phyloP scores from a whole-genome alignment of 768 basidiomycete genomes.

The Suillus hirtellus region DNA sequence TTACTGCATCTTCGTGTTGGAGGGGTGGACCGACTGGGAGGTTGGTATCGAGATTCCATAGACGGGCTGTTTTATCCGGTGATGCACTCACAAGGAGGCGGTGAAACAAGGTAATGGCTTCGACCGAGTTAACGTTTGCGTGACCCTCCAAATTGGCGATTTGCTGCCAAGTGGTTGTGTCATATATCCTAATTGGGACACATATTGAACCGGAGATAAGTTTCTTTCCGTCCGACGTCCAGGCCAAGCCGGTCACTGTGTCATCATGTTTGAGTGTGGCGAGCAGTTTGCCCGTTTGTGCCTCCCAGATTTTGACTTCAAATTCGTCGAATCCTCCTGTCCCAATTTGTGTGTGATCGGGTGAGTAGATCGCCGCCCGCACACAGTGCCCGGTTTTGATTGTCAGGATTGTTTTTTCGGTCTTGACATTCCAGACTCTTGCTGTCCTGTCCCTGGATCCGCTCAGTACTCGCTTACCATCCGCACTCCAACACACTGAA shows the following conservation, averaged over 20 bases:
- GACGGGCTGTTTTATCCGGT: no score
- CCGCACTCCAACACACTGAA: no score
- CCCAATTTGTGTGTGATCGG: neutral
- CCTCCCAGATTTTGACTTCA: neutral
- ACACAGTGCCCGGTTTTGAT: neutral
- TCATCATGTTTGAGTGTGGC: neutral
- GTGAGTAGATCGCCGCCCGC: neutral
- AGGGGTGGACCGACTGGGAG: no score
- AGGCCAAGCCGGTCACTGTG: neutral
- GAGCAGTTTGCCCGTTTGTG: neutral
- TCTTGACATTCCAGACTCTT: no score
- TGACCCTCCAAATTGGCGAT: neutral
- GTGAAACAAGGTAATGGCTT: neutral
- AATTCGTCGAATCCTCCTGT: neutral
- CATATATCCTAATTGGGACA: neutral
- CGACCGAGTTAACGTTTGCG: neutral
- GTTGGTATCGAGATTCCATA: no score
- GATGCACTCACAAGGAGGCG: neutral
- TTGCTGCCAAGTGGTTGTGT: neutral
- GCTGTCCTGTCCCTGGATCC: no score
- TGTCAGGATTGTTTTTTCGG: no score
- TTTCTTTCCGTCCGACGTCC: neutral
- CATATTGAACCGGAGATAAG: neutral
- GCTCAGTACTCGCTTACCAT: no score
- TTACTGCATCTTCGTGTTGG: rapidly evolving